phyloP scores from a whole-genome alignment of 306 rosid species.

The Lotus japonicus region DNA sequence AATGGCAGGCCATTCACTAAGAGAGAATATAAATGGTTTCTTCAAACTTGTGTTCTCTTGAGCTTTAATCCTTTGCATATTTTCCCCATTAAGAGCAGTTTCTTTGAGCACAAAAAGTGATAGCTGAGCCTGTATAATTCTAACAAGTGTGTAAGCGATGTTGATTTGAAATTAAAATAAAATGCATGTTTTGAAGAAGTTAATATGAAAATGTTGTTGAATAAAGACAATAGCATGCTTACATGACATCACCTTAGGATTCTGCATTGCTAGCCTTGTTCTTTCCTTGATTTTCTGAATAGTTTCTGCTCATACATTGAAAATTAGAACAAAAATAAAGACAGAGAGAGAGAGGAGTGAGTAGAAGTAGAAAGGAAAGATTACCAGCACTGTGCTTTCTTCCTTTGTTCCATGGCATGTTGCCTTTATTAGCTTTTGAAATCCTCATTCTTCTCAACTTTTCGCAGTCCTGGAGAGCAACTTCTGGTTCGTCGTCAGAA shows the following conservation, averaged over 20 bases:
- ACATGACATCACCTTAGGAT: slow-evolving; percentile 99
- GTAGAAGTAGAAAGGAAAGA: neutral
- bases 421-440: slow-evolving; percentile 89
- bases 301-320: slow-evolving; percentile 56
- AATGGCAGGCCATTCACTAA: neutral
- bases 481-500: slow-evolving; percentile 24
- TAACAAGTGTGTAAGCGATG: neutral
- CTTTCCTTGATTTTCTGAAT: slow-evolving; percentile 74
- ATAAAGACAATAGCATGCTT: slow-evolving; percentile 53
- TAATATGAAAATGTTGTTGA: slow-evolving; percentile 19
- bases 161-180: too few relatives aligned
- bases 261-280: slow-evolving; percentile 95
- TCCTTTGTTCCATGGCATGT: slow-evolving; percentile 94
- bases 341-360: neutral
- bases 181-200: too few relatives aligned
- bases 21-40: neutral
- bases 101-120: neutral
- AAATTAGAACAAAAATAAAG: neutral
- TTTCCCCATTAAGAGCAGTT: neutral
- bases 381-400: slow-evolving; percentile 81
- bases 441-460: slow-evolving; percentile 70
- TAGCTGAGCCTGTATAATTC: neutral
- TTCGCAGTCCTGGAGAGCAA: slow-evolving; percentile 60
- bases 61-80: neutral
- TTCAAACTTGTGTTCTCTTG: neutral